These are phyloP conservation scores for Plantago elongata DNA, from an alignment of 257 asterid genomes.

Conservation along the genomic window DNA sequence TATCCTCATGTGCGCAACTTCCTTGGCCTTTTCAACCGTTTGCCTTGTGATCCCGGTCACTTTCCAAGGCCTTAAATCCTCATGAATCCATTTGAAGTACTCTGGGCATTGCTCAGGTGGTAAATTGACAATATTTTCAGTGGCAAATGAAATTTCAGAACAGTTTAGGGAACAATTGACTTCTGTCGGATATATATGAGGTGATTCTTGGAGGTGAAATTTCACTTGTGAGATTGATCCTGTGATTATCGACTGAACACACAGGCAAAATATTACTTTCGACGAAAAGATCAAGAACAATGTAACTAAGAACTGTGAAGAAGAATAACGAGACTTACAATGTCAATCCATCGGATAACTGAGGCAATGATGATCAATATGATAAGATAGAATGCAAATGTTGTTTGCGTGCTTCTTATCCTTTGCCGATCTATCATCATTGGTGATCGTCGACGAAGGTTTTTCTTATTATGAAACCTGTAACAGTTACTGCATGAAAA, in stretches of 20 bases:
- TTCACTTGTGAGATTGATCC: conserved; percentile 26
- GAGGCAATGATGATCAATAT: conserved; percentile 32
- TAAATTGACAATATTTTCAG: conserved; percentile 7
- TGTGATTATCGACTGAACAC: conserved; percentile 39
- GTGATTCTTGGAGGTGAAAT: conserved; percentile 22
- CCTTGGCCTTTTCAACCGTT: conserved; percentile 45
- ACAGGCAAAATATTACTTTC: background rate
- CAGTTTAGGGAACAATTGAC: conserved; percentile 54
- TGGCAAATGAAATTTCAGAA: conserved; percentile 25
- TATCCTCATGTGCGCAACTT: conserved; percentile 48
- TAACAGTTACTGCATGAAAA: background rate
- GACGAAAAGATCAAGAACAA: background rate
- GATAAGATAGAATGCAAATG: conserved; percentile 32
- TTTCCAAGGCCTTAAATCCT: conserved; percentile 77
- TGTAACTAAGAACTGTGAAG: background rate
- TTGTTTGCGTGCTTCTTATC: conserved; percentile 30
- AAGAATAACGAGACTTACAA: conserved; percentile 32
- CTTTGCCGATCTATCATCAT: conserved; percentile 34
- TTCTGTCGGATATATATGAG: conserved; percentile 32
- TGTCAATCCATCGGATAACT: conserved; percentile 45
- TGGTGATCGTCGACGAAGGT: conserved; percentile 4
- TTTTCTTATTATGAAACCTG: background rate
- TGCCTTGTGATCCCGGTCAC: conserved; percentile 49
- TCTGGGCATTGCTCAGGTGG: conserved; percentile 46
- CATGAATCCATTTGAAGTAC: conserved; percentile 83